Evolutionary conservation across 495 filamentous ascomycete genomes (phyloP).

Genomic region (Aspergillus saccharolyticus): DNA sequence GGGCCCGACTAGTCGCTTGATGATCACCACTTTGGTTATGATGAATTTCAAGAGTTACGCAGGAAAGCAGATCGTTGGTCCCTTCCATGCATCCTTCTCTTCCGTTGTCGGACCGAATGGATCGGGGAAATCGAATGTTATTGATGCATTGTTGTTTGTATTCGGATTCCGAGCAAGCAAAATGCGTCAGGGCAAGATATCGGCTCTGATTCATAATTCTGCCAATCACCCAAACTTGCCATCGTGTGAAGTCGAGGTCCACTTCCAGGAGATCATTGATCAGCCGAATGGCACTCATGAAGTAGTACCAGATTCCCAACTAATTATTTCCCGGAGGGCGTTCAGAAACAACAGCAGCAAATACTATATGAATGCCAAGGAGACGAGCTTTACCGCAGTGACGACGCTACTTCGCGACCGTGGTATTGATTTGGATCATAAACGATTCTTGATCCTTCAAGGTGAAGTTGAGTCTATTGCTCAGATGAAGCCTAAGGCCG

Average conservation of each 20-base stretch:
- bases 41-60: constrained; percentile 99
- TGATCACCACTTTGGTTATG: constrained; percentile 84
- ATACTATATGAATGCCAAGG: constrained; percentile 88
- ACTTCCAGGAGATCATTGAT: constrained; percentile 93
- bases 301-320: constrained; percentile 71
- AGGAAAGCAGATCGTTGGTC: constrained; percentile 88
- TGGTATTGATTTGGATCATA: constrained; percentile 94
- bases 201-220: constrained; percentile 94
- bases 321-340: constrained; percentile 84
- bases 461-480: constrained; percentile 98
- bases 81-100: constrained; percentile 97
- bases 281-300: constrained; percentile 66
- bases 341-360: constrained; percentile 98
- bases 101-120: constrained; percentile 97
- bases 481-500: constrained; percentile 97
- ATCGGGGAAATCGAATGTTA: constrained; percentile 97
- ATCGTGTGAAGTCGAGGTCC: constrained; percentile 90
- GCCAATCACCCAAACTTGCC: constrained; percentile 77
- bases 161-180: constrained; percentile 98
- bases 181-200: constrained; percentile 98
- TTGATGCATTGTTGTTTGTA: constrained; percentile 94
- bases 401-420: constrained; percentile 81
- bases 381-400: constrained; percentile 86
- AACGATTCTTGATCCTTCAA: constrained; percentile 94
- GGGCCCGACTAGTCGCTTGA: constrained; percentile 75